These are phyloP conservation scores for Ogataea ramenticola DNA, from an alignment of 805 yeast species.

Conservation along the genomic window DNA sequence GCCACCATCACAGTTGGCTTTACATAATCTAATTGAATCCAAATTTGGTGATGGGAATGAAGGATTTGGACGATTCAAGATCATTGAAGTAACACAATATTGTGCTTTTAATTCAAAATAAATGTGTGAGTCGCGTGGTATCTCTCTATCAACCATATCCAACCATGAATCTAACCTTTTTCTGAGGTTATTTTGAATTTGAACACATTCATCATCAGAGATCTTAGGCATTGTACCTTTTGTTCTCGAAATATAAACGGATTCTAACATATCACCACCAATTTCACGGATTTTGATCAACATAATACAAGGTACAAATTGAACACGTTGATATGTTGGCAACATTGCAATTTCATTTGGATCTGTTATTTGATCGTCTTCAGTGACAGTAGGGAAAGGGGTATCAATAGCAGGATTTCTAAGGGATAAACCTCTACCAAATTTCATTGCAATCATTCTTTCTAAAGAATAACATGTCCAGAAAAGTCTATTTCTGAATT, in stretches of 20 bases:
- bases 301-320: slow-evolving; percentile 14
- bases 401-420: slow-evolving; percentile 20
- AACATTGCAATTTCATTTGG: slow-evolving; percentile 1
- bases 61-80: slow-evolving; percentile 19
- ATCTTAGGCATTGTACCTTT: slow-evolving; percentile 12
- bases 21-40: slow-evolving; percentile 10
- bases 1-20: slow-evolving; percentile 11
- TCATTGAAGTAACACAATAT: slow-evolving; percentile 13
- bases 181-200: slow-evolving; percentile 8
- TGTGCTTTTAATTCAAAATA: slow-evolving; percentile 15
- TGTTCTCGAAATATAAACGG: slow-evolving; percentile 18
- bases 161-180: slow-evolving; percentile 12
- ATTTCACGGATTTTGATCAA: slow-evolving; percentile 13
- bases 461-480: slow-evolving; percentile 19
- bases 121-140: slow-evolving; percentile 9
- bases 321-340: slow-evolving; percentile 9
- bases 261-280: slow-evolving; percentile 17
- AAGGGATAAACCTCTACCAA: slow-evolving; percentile 18
- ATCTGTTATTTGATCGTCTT: slow-evolving; percentile 10
- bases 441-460: slow-evolving; percentile 19
- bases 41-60: slow-evolving; percentile 15
- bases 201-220: slow-evolving; percentile 10
- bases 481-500: slow-evolving; percentile 17
- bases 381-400: slow-evolving; percentile 14
- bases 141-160: slow-evolving; percentile 11